Base-by-base conservation (phyloP, 352 stramenopile genomes). In the Sclerospora graminicola region DNA sequence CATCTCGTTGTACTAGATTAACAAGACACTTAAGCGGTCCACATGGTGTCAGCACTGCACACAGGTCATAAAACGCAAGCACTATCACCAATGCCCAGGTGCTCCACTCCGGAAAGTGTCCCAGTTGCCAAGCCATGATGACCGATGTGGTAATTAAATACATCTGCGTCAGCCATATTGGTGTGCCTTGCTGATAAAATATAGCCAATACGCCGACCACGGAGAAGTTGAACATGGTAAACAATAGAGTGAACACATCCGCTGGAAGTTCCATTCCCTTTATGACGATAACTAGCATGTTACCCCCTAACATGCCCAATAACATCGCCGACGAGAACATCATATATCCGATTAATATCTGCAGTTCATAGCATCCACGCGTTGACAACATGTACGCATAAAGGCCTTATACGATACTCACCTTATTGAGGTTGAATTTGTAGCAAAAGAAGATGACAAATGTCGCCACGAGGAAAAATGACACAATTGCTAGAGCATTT, bases 31-130 rank as follows among this genome's bases (percentile, higher is more conserved):
- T 97, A 18, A 99, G 62, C 15, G 96, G 96, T 4, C 96, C 96
- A 65, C 93, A 99, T 0, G 96, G 96, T n/a, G 95, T 98, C n/a
- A 99, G 63, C 6, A 99, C 96, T 2, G 96, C 96, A 54, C 93
- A 98, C n/a, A 99, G 63, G 69, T 99, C 96, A 66, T 99, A 99
- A 27, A 99, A 84, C 1, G 94, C 96, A 27, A 99, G 74, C 38
- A 98, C 94, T 9, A 98, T 78, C 13, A 96, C 72, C 3, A 96
- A 57, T 0, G 82, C 82, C 87, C 86, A 96, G 10, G 82, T 94
- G 37, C 75, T 96, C 84, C 84, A 96, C 51, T 97, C 89, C 24
- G 95, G 93, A 44, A 99, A 97, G 62, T 97, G 88, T 1, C 85
- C 89, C 10, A 99, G 63, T 42, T 99, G 92, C 94, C 95, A 99